phyloP scores from a whole-genome alignment of 257 asterid species.

The Lavandula angustifolia region DNA sequence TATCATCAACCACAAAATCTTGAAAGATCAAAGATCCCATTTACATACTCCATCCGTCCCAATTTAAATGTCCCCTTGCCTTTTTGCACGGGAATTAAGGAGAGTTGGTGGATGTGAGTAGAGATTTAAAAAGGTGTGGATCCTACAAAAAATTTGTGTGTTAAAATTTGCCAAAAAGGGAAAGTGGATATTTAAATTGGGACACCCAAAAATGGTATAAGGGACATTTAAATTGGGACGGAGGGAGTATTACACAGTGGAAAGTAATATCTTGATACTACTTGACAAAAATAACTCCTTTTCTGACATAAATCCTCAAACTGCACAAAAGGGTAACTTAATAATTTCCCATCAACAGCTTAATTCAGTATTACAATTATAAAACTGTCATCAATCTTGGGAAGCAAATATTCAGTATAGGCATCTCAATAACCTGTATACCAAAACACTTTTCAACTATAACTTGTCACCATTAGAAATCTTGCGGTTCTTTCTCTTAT shows the following conservation, averaged over 20 bases:
- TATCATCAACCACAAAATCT: background rate
- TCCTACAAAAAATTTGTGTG: no score
- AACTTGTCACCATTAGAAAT: slow-evolving; percentile 6
- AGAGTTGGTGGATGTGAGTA: no score
- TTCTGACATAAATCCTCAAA: slow-evolving; percentile 12
- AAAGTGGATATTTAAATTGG: no score
- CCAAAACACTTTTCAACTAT: background rate
- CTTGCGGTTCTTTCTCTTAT: background rate
- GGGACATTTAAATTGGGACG: no score
- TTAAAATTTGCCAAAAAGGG: no score
- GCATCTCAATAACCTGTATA: background rate
- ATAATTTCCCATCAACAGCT: no score
- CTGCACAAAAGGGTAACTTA: background rate
- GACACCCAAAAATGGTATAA: no score
- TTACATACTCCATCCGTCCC: no score
- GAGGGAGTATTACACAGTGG: background rate
- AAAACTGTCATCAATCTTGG: background rate
- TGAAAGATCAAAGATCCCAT: background rate
- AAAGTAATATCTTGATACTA: background rate
- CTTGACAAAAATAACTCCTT: background rate
- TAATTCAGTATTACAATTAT: background rate
- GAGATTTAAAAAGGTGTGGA: no score
- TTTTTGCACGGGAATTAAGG: no score
- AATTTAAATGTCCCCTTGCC: no score
- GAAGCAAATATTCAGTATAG: slow-evolving; percentile 14